Evolutionary conservation across 768 basidiomycete species (phyloP).

Genomic region (Mycena rebaudengoi): DNA sequence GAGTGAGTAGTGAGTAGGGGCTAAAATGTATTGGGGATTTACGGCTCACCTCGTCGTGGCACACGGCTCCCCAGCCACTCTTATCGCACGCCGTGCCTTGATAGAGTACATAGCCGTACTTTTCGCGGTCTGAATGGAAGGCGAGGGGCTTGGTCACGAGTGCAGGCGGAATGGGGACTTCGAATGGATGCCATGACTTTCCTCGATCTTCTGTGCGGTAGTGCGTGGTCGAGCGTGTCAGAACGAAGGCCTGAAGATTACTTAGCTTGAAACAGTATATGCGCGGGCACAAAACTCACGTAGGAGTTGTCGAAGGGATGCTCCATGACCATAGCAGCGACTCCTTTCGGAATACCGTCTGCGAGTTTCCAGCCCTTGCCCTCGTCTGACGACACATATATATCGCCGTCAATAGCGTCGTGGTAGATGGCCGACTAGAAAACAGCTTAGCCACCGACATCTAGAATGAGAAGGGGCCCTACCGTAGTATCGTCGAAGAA

Average conservation of each 20-base stretch:
- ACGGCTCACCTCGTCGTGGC: constrained; percentile 73
- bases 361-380: constrained; percentile 73
- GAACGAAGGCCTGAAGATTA: constrained; percentile 79
- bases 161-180: constrained; percentile 68
- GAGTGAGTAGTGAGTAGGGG: constrained; percentile 4
- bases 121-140: constrained; percentile 82
- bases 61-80: constrained; percentile 60
- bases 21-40: not conserved
- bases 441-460: constrained; percentile 15
- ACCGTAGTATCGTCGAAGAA: constrained; percentile 96
- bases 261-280: constrained; percentile 32
- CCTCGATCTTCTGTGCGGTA: constrained; percentile 91
- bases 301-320: constrained; percentile 87
- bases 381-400: constrained; percentile 87
- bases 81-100: constrained; percentile 74
- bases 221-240: constrained; percentile 78
- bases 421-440: constrained; percentile 76
- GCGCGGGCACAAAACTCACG: constrained; percentile 50
- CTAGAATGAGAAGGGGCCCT: constrained; percentile 36
- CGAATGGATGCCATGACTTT: constrained; percentile 85
- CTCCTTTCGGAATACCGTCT: constrained; percentile 61
- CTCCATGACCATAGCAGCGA: constrained; percentile 76
- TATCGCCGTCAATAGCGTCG: constrained; percentile 70
- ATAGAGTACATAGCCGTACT: constrained; percentile 79
- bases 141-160: constrained; percentile 71